Evolutionary conservation across 768 basidiomycete species (phyloP), one percentile per base, ranked within the genome.

Genomic region (Roridomyces roridus): DNA sequence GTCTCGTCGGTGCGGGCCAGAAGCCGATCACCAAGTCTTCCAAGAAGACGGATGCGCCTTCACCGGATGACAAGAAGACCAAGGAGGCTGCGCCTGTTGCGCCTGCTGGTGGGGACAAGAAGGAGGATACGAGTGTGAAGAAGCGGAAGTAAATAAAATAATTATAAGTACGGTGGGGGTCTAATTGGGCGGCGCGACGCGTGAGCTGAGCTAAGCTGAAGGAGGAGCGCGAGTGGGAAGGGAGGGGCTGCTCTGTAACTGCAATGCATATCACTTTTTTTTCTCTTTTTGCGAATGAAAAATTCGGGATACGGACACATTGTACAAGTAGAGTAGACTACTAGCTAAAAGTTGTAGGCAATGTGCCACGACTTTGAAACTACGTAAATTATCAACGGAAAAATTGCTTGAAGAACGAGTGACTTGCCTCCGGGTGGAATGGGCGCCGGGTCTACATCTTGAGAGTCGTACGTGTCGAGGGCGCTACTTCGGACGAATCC

Each of bases 11-110:
- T 61, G 82, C 83, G 47, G 78, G 81, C 45, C 83, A 87, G 70
- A 86, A 89, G 69, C 86, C 92, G 50, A 80, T 87, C 59, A 85
- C 88, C 60, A 88, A 88, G 83, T 86, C 88, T 36, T 67, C 88
- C 35, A 92, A 93, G 82, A 93, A 93, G 81, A 83, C 86, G 35
- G 91, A 91, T 60, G 80, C 83, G 0, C 74, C 82, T 20, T 79
- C 85, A 10, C 73, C 83, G 4, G 86, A 87, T 60, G 85, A 85
- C 75, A 84, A 88, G 81, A 79, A 80, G 69, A 85, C 87, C 76
- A 74, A 78, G 21, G 84, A 88, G 35, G 74, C 78, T 39, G 81
- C 85, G 4, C 86, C 91, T 51, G 86, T 88, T 57, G 87, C 89
- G 6, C 77, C 88, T 53, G 88, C 90, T 25, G 87, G 88, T 64